Evolutionary conservation across 2,329 filamentous ascomycete species (phyloP).

Genomic region (Ophiostoma triangulosporum): DNA sequence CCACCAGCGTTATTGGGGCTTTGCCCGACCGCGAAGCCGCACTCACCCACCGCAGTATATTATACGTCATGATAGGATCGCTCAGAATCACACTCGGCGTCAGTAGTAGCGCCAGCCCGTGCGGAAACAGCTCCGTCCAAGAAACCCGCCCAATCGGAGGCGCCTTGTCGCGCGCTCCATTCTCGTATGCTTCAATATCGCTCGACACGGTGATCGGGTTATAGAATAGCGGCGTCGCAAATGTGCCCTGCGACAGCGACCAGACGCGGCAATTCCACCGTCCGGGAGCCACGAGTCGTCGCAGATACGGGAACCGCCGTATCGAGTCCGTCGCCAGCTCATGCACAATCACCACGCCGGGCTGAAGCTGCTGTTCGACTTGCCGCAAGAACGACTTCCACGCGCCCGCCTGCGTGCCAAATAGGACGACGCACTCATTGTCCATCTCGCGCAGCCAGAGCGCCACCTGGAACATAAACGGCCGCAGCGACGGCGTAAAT

Average conservation of each 20-base stretch:
- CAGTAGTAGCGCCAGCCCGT: constrained; percentile 30
- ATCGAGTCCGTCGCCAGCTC: constrained; percentile 26
- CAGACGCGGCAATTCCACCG: constrained; percentile 21
- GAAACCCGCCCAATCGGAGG: constrained; percentile 20
- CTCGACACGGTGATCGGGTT: no score
- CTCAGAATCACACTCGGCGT: constrained; percentile 37
- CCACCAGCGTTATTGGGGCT: constrained; percentile 20
- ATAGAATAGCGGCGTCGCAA: constrained; percentile 19
- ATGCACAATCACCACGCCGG: constrained; percentile 30
- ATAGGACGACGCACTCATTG: constrained; percentile 28
- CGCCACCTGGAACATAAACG: constrained; percentile 25
- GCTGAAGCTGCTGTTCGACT: constrained; percentile 13
- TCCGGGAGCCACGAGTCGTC: constrained; percentile 18
- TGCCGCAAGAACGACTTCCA: constrained; percentile 31
- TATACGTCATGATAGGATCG: constrained; percentile 26
- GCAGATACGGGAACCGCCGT: constrained; percentile 26
- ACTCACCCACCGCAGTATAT: constrained; percentile 29
- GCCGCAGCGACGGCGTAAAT: constrained; percentile 28
- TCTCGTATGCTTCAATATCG: no score
- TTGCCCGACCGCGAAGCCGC: constrained; percentile 12
- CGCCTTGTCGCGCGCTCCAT: neutral
- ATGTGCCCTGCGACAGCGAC: constrained; percentile 25
- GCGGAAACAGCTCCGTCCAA: constrained; percentile 30
- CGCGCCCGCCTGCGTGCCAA: constrained; percentile 27
- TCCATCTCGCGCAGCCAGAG: constrained; percentile 31